Conservation (phyloP, 805 yeast species). For the Barnettozyma salicaria region DNA sequence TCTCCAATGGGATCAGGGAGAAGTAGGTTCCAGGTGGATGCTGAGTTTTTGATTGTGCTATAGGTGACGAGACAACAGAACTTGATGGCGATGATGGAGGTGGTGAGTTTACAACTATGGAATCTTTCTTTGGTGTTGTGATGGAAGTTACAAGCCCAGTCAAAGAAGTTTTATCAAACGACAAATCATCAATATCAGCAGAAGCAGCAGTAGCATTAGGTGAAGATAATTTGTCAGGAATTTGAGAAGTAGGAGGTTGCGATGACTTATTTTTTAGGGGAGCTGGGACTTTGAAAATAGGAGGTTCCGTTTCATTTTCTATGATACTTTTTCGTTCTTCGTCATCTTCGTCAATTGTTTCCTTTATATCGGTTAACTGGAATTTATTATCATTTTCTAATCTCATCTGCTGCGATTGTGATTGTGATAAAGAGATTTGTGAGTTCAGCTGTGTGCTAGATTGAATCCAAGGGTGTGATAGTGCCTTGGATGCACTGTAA, state of each 20-base stretch:
- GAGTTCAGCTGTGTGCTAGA: slow-evolving; percentile 21
- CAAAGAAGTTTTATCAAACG: slow-evolving; percentile 21
- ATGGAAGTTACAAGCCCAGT: slow-evolving; percentile 6
- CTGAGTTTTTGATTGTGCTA: slow-evolving; percentile 12
- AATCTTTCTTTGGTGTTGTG: slow-evolving; percentile 8
- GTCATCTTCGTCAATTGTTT: slow-evolving; percentile 1
- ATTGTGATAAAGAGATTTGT: slow-evolving; percentile 59
- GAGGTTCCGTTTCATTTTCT: slow-evolving; percentile 11
- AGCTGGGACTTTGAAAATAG: slow-evolving; percentile 22
- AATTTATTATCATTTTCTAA: slow-evolving; percentile 31
- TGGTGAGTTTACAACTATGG: background rate
- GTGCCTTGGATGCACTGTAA: slow-evolving; percentile 69
- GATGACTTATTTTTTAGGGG: slow-evolving; percentile 9
- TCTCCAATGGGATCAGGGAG: slow-evolving; percentile 50
- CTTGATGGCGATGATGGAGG: background rate
- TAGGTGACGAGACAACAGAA: slow-evolving; percentile 15
- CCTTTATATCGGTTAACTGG: slow-evolving; percentile 6
- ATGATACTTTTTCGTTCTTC: slow-evolving; percentile 8
- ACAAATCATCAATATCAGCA: slow-evolving; percentile 11
- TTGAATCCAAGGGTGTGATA: slow-evolving; percentile 76
- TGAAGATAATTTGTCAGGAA: slow-evolving; percentile 1
- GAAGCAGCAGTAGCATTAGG: slow-evolving; percentile 1
- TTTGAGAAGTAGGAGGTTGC: slow-evolving; percentile 8
- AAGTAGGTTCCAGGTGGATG: slow-evolving; percentile 58
- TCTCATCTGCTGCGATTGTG: slow-evolving; percentile 59